Evolutionary conservation across 768 basidiomycete genomes (phyloP), one percentile per base, ranked within the genome.

Genomic region (Leccinum broughii): DNA sequence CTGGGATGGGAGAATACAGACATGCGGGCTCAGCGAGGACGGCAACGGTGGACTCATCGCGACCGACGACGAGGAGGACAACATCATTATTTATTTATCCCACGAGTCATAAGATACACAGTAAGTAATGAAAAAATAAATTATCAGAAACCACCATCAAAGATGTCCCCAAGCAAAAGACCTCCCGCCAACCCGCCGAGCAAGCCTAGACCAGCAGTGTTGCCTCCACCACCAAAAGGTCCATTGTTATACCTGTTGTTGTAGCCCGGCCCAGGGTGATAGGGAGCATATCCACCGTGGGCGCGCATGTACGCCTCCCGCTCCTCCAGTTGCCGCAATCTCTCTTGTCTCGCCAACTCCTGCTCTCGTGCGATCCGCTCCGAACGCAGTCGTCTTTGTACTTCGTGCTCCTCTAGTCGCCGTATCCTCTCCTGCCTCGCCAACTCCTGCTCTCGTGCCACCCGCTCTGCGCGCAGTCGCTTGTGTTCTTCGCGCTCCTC

Each of bases 11-110:
- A 90, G 66, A 15, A 92, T 78, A 66, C 89, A 90, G 64, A 93
- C 81, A 69, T 93, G 92, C 6, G 92, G 92, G 69, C 89, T 89
- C 66, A 94, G 77, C 44, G 92, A 93, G 54, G 80, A 77, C 3
- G 92, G 91, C 44, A 93, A 68, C 46, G 76, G 73, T 22, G 80
- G 81, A 52, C 83, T 73, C 81, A 84, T 85, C 61, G 65, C 69
- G 5, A 54, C 24, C 14, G 28, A 28, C 13, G 51, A 51, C 4
- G 28, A 28, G 17, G 51, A 51, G 22, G 50, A 15, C 8, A 15
- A 17, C 28, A n/a, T 51, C 13, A 14, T 39, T 55, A 32, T 20
- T 46, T 46, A 46, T 20, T 37, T 50, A 59, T 62, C 62, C 5
- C 62, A 65, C 58, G 51, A 51, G 10, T 32, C 54, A 39, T 6